Evolutionary conservation across 2,329 filamentous ascomycete species (phyloP).

Genomic region (Colletotrichum sansevieriae): DNA sequence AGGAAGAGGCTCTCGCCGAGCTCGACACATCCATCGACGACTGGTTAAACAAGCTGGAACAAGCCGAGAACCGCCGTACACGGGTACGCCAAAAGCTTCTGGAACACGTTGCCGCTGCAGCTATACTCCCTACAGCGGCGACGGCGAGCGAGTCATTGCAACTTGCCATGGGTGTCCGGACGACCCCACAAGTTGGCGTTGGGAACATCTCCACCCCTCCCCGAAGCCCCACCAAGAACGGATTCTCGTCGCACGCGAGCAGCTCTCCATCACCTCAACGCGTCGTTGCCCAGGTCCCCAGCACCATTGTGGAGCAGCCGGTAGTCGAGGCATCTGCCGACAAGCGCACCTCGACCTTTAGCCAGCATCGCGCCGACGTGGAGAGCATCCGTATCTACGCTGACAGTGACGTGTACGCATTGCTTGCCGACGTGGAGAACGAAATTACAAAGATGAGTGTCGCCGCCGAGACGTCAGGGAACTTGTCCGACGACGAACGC

Average conservation of each 20-base stretch:
- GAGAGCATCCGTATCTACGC: slow-evolving; percentile 79
- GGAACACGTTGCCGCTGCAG: slow-evolving; percentile 82
- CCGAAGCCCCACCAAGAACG: slow-evolving; percentile 67
- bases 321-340: slow-evolving; percentile 58
- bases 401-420: slow-evolving; percentile 74
- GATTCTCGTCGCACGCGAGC: slow-evolving; percentile 52
- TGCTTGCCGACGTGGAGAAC: slow-evolving; percentile 76
- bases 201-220: slow-evolving; percentile 68
- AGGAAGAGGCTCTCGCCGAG: slow-evolving; percentile 83
- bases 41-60: slow-evolving; percentile 84
- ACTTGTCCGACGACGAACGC: slow-evolving; percentile 52
- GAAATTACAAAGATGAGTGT: slow-evolving; percentile 64
- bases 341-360: slow-evolving; percentile 46
- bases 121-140: slow-evolving; percentile 60
- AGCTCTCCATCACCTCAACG: slow-evolving; percentile 64
- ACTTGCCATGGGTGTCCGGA: slow-evolving; percentile 55
- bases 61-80: slow-evolving; percentile 81
- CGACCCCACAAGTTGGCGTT: slow-evolving; percentile 46
- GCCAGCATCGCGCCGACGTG: slow-evolving; percentile 57
- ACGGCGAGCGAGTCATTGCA: slow-evolving; percentile 57
- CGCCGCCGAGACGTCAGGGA: slow-evolving; percentile 51
- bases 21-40: slow-evolving; percentile 84
- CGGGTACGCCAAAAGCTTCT: slow-evolving; percentile 83
- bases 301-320: slow-evolving; percentile 67
- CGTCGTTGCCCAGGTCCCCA: slow-evolving; percentile 66